phyloP scores from a whole-genome alignment of 306 rosid genomes.

The Ochetophila trinervis region DNA sequence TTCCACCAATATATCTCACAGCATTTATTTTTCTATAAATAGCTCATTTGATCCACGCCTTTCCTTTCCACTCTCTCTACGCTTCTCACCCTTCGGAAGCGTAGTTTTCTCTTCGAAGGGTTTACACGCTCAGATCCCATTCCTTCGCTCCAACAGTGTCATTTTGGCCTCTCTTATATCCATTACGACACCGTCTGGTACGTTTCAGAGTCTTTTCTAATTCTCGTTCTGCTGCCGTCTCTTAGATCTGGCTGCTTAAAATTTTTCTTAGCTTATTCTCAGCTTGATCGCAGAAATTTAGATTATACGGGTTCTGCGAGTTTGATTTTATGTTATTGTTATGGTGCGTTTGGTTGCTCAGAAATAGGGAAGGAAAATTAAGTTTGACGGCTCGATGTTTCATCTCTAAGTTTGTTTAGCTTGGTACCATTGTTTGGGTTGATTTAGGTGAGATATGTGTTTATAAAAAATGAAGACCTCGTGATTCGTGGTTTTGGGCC shows the following conservation, averaged over 20 bases:
- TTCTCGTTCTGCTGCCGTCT: neutral
- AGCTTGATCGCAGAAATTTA: neutral
- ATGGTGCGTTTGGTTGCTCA: neutral
- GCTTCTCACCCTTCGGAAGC: slow-evolving; percentile 51
- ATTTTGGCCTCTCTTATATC: neutral
- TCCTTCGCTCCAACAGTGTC: neutral
- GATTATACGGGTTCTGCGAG: too few species aligned
- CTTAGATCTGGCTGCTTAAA: slow-evolving; percentile 33
- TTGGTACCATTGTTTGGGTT: neutral
- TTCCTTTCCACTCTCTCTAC: slow-evolving; percentile 12
- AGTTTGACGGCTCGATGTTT: slow-evolving; percentile 5
- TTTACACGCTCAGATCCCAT: slow-evolving; percentile 17
- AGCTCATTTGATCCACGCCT: neutral
- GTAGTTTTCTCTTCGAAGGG: slow-evolving; percentile 29
- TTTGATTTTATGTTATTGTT: neutral
- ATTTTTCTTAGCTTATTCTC: neutral
- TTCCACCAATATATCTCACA: neutral
- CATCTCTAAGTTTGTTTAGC: slow-evolving; percentile 7
- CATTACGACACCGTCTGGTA: slow-evolving; percentile 25
- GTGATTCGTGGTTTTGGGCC: neutral
- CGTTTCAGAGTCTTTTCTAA: neutral
- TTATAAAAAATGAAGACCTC: neutral
- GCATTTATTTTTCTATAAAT: slow-evolving; percentile 33
- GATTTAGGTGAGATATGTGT: neutral
- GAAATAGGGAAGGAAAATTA: neutral